Percentiles rank a stretch among this genome's conserved stretches.
phyloP scores from a whole-genome alignment of 2,329 filamentous ascomycete genomes.

The Alternaria rosae region DNA sequence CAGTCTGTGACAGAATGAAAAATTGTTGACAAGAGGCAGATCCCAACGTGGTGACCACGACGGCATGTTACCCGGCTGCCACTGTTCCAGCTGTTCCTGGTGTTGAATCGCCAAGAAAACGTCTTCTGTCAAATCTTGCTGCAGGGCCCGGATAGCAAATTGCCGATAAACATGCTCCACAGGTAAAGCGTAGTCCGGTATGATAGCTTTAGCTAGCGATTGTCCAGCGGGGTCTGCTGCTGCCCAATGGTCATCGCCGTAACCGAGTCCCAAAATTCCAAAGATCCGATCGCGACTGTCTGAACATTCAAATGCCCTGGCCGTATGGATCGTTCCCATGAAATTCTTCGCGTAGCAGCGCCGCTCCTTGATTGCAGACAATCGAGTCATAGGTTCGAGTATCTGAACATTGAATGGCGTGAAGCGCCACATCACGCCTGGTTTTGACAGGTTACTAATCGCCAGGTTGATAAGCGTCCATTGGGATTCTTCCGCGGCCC shows the following conservation, averaged over 20 bases:
- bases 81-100: background rate
- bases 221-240: background rate
- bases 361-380: background rate
- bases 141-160: background rate
- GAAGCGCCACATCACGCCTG: rapidly evolving
- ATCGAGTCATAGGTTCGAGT: background rate
- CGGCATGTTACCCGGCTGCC: background rate
- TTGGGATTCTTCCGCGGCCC: background rate
- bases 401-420: rapidly evolving
- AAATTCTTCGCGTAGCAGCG: background rate
- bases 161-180: background rate
- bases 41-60: background rate
- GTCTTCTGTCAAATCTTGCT: background rate
- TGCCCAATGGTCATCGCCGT: background rate
- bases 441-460: background rate
- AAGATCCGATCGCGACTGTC: background rate
- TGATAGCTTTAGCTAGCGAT: background rate
- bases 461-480: background rate
- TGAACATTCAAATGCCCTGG: background rate
- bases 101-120: background rate
- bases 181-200: background rate
- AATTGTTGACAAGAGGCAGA: rapidly evolving
- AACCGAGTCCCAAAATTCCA: background rate
- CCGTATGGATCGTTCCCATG: background rate
- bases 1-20: background rate